A percentile compares a stretch with the other conserved stretches of the same genome.
These are phyloP conservation scores for Zea mays DNA, from an alignment of 176 grass and related monocot genomes.

Conservation along the genomic window DNA sequence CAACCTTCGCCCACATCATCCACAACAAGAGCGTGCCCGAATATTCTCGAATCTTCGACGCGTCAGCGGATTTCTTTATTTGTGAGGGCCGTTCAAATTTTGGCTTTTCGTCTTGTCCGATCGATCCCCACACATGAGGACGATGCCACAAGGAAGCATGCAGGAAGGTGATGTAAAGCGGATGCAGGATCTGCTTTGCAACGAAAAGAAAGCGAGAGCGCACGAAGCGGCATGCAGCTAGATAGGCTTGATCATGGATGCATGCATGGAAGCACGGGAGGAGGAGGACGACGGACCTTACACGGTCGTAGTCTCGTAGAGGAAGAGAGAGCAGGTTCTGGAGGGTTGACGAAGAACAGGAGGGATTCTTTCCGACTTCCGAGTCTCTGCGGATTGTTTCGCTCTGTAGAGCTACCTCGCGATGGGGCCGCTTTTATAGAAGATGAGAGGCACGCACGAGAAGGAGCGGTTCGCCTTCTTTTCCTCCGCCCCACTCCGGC, in stretches of 20 bases:
- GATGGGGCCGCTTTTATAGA: conserved; percentile 26
- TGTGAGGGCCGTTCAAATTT: not conserved
- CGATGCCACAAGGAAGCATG: not conserved
- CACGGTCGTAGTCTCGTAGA: not conserved
- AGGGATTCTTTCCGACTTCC: no score
- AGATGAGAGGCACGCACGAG: conserved; percentile 18
- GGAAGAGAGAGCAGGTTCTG: conserved; percentile 13
- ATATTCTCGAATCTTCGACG: not conserved
- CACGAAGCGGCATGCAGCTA: not conserved
- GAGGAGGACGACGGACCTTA: not conserved
- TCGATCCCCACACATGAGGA: not conserved
- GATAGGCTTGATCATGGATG: not conserved
- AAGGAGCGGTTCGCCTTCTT: conserved; percentile 28
- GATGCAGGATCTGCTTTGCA: conserved; percentile 31
- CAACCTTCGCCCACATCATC: not conserved
- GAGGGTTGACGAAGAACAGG: not conserved
- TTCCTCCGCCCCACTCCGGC: not conserved
- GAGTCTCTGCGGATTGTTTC: not conserved
- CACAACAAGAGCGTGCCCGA: conserved; percentile 22
- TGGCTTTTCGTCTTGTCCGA: no score
- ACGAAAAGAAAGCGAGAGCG: not conserved
- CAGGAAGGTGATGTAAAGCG: conserved; percentile 20
- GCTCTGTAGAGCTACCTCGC: not conserved
- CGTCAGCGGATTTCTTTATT: not conserved
- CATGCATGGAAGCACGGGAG: not conserved